Percentiles rank a stretch among this genome's conserved stretches.
phyloP scores from a whole-genome alignment of 2,329 filamentous ascomycete species.

The Didymella pinodella region DNA sequence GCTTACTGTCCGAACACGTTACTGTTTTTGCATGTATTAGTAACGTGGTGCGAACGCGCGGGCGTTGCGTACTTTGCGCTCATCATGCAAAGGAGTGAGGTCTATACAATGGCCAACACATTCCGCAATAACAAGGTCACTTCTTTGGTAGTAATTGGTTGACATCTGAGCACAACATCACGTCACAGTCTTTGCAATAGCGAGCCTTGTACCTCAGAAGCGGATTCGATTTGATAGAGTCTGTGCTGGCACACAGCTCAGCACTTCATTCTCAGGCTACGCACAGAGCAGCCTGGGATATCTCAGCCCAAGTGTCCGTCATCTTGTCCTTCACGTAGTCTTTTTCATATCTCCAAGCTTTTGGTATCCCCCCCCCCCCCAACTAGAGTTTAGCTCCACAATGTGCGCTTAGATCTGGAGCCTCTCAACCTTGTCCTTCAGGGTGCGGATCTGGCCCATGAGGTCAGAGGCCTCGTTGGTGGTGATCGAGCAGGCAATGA shows the following conservation, averaged over 20 bases:
- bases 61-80: too few species aligned
- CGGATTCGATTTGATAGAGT: constrained; percentile 30
- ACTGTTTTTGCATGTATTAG: neutral
- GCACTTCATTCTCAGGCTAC: constrained; percentile 42
- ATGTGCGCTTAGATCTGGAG: constrained; percentile 75
- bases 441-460: constrained; percentile 81
- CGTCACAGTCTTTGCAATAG: too few species aligned
- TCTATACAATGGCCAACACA: too few species aligned
- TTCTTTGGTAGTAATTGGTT: too few species aligned
- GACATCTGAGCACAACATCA: too few species aligned
- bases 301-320: constrained; percentile 30
- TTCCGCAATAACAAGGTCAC: too few species aligned
- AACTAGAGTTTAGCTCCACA: constrained; percentile 1
- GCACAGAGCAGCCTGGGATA: constrained; percentile 25
- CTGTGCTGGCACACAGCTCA: constrained; percentile 27
- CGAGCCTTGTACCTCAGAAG: neutral
- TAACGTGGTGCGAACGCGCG: too few species aligned
- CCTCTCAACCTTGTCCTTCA: constrained; percentile 96
- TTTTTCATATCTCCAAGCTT: constrained; percentile 20
- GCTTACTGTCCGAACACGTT: too few species aligned
- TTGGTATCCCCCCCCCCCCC: neutral
- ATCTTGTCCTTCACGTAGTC: constrained; percentile 26
- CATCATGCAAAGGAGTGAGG: too few species aligned
- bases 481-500: constrained; percentile 88
- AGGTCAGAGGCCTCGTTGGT: constrained; percentile 72